Conservation (phyloP, 2,329 filamentous ascomycete species). For the Ampelomyces quisqualis region DNA sequence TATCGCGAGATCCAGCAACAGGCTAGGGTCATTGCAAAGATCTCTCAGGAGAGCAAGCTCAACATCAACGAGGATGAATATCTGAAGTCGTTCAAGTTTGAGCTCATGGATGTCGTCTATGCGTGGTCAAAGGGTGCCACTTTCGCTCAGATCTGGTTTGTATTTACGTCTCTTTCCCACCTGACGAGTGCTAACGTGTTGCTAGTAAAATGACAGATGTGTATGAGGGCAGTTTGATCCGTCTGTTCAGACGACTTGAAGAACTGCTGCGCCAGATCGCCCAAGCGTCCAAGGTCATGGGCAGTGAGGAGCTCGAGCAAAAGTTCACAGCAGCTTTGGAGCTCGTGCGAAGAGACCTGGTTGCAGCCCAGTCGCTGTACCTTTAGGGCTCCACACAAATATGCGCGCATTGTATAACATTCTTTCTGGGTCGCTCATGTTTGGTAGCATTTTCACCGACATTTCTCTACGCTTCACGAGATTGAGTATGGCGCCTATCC, state of each 20-base stretch:
- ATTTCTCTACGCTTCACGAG: slow-evolving; percentile 4
- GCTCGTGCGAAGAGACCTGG: slow-evolving; percentile 90
- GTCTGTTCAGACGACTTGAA: slow-evolving; percentile 91
- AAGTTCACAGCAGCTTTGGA: slow-evolving; percentile 86
- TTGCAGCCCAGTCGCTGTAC: slow-evolving; percentile 91
- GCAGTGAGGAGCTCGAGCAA: slow-evolving; percentile 85
- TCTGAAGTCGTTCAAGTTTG: slow-evolving; percentile 82
- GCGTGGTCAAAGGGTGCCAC: slow-evolving; percentile 87
- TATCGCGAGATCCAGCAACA: slow-evolving; percentile 84
- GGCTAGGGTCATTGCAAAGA: slow-evolving; percentile 85
- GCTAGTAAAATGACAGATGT: slow-evolving; percentile 96
- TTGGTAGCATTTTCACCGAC: slow-evolving; percentile 13
- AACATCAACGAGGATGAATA: slow-evolving; percentile 95
- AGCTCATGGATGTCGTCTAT: slow-evolving; percentile 95
- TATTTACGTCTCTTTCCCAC: slow-evolving; percentile 26
- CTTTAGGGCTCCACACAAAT: slow-evolving; percentile 50
- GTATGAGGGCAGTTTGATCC: slow-evolving; percentile 94
- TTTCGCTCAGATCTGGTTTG: slow-evolving; percentile 94
- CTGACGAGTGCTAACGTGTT: background rate
- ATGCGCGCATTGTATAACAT: slow-evolving; percentile 17
- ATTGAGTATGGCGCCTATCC: slow-evolving; percentile 18
- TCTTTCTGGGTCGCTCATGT: slow-evolving; percentile 8
- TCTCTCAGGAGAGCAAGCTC: slow-evolving; percentile 92
- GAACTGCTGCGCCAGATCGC: slow-evolving; percentile 93
- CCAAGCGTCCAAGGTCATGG: slow-evolving; percentile 96